Base-by-base conservation (phyloP, 2,329 filamentous ascomycete genomes). In the Cercospora beticola region DNA sequence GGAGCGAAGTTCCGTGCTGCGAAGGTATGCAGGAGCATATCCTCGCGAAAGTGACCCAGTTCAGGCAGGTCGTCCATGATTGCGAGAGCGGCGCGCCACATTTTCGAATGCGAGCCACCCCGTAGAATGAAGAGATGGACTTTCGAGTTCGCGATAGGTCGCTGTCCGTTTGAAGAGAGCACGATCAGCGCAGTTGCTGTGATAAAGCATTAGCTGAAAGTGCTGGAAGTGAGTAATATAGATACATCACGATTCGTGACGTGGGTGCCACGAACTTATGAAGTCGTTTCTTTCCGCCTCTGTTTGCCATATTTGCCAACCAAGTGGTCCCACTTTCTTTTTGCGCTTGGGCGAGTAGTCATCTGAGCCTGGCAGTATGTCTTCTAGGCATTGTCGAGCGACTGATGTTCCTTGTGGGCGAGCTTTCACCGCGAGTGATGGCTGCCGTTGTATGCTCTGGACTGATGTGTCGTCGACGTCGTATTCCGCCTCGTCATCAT, bases 121-220 rank as follows among this genome's bases (percentile, higher is more conserved):
- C 46, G 65, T 14, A 64, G 46, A 33, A 67, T 70, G 67, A 67
- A 68, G 3, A 72, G 66, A 14, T 70, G 61, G 40, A 70, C 18
- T 16, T 52, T 28, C 18, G 40, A 59, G 10, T 56, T 23, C 21
- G 30, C 30, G 33, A 72, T 68, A 16, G 33, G 12, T 14, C 65
- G 63, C 5, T 59, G 14, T 33, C 71, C 71, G 49, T 72, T 72
- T 8, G 64, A 65, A 23, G 71, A 68, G 23, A 72, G 71, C 16
- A 72, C 69, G 18, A 72, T 62, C 23, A 70, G 31, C 16, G 54
- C 57, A 21, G 60, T 40, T 40, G 54, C 70, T 72, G 58, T 9
- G 8, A 12, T 56, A 5, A 28, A 31, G 36, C 10, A 60, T 67
- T 58, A 69, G 67, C 57, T 10, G 14, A 21, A 46, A 36, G 12